Evolutionary conservation across 345 rosid genomes (phyloP).

Genomic region (Citrus unshiu): DNA sequence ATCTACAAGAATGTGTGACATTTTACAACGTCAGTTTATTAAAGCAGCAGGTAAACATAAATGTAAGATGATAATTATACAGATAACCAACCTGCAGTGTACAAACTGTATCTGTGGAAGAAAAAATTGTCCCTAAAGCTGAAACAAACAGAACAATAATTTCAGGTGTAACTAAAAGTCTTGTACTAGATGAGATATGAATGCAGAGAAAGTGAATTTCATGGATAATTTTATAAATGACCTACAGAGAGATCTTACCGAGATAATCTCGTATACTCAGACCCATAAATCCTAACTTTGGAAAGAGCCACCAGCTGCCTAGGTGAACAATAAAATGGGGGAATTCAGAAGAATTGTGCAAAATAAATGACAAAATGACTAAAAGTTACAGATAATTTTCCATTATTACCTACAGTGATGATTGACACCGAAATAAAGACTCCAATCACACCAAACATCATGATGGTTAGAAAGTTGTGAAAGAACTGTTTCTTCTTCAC

Average conservation of each 20-base stretch:
- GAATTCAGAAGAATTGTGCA: slow-evolving; percentile 2
- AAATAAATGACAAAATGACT: neutral
- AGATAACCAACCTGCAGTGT: slow-evolving; percentile 71
- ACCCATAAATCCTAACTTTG: slow-evolving; percentile 56
- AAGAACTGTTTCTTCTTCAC: slow-evolving; percentile 94
- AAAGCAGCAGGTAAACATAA: neutral
- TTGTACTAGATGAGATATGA: neutral
- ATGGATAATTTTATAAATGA: neutral
- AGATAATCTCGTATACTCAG: slow-evolving; percentile 60
- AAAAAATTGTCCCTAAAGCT: slow-evolving; percentile 91
- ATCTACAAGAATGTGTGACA: slow-evolving; percentile 36
- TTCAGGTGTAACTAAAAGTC: slow-evolving; percentile 13
- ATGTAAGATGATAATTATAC: neutral
- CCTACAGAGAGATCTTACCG: slow-evolving; percentile 37
- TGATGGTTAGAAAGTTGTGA: slow-evolving; percentile 74
- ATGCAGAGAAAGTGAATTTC: neutral
- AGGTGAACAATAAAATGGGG: slow-evolving; percentile 16
- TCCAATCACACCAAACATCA: slow-evolving; percentile 76
- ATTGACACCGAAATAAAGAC: slow-evolving; percentile 66
- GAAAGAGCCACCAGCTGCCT: slow-evolving; percentile 88
- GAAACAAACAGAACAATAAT: slow-evolving; percentile 21
- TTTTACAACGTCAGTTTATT: neutral
- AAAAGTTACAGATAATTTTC: neutral
- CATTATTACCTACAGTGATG: slow-evolving; percentile 53
- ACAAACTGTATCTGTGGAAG: slow-evolving; percentile 91